Percentiles rank a stretch among this genome's conserved stretches.
Evolutionary conservation across 73 alveolate species (phyloP).

Genomic region (Tetrahymena borealis): DNA sequence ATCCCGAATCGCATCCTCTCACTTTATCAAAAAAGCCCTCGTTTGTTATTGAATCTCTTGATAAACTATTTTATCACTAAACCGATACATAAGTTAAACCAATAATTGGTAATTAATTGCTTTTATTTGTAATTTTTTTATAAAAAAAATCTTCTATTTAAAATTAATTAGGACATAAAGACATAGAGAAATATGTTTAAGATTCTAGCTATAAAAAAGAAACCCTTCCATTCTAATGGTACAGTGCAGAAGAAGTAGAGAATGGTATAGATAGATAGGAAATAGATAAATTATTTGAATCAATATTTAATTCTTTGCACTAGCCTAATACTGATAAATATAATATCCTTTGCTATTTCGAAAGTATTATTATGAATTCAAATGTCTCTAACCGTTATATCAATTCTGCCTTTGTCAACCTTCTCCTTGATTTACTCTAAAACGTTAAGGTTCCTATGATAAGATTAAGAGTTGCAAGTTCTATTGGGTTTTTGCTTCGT

Average conservation of each 20-base stretch:
- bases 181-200: constrained; percentile 45
- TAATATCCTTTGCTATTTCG: constrained; percentile 79
- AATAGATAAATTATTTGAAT: constrained; percentile 57
- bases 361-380: constrained; percentile 71
- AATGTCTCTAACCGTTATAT: constrained; percentile 77
- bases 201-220: constrained; percentile 7
- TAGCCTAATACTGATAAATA: constrained; percentile 45
- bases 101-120: constrained; percentile 75
- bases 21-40: not conserved
- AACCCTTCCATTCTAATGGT: constrained; percentile 59
- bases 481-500: constrained; percentile 78
- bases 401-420: constrained; percentile 70
- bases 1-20: not conserved
- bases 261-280: constrained; percentile 50
- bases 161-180: constrained; percentile 65
- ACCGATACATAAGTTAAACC: constrained; percentile 90
- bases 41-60: constrained; percentile 38
- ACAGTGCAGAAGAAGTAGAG: constrained; percentile 67
- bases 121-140: not conserved
- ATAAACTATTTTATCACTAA: constrained; percentile 74
- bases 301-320: constrained; percentile 56
- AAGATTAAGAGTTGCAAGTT: constrained; percentile 76
- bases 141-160: not conserved
- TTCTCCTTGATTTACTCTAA: constrained; percentile 68
- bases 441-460: constrained; percentile 57